Evolutionary conservation across 2,329 filamentous ascomycete species (phyloP).

Genomic region (Pestalotiopsis fici): DNA sequence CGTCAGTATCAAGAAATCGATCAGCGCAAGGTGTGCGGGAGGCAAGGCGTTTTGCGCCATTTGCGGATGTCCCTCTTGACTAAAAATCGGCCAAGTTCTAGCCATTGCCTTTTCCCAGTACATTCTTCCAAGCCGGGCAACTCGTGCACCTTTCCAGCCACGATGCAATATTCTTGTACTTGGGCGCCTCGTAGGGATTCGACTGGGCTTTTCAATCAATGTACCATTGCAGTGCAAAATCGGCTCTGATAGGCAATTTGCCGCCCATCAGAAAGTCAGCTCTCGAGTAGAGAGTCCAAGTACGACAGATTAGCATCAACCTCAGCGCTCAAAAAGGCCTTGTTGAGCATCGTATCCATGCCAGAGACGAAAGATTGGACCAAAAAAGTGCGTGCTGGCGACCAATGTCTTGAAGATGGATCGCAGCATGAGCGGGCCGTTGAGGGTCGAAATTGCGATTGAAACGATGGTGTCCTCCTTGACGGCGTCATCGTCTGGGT

Average conservation of each 20-base stretch:
- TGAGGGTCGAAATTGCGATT: conserved; percentile 15
- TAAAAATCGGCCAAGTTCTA: conserved; percentile 12
- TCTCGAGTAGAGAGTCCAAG: conserved; percentile 11
- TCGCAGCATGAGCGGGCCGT: conserved; percentile 12
- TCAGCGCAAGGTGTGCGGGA: background rate
- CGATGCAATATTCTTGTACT: conserved; percentile 13
- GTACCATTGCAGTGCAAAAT: conserved; percentile 17
- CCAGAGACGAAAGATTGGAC: conserved; percentile 10
- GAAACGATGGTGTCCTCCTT: conserved; percentile 19
- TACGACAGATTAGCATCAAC: conserved; percentile 10
- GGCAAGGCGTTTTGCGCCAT: background rate
- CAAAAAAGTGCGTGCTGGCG: conserved; percentile 13
- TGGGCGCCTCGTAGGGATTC: conserved; percentile 12
- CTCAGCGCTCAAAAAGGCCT: conserved; percentile 16
- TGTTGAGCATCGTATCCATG: conserved; percentile 9
- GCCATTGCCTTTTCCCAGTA: conserved; percentile 21
- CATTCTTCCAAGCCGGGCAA: conserved; percentile 19
- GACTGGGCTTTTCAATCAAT: conserved; percentile 15
- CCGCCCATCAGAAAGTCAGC: conserved; percentile 18
- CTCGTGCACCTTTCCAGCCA: conserved; percentile 13
- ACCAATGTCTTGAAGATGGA: conserved; percentile 10
- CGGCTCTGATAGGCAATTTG: conserved; percentile 15
- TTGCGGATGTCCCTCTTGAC: background rate
- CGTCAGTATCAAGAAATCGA: background rate
- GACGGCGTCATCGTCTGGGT: conserved; percentile 10